Conservation (phyloP, 1,139 yeast genomes). For the Tardiomyces digboiensis region DNA sequence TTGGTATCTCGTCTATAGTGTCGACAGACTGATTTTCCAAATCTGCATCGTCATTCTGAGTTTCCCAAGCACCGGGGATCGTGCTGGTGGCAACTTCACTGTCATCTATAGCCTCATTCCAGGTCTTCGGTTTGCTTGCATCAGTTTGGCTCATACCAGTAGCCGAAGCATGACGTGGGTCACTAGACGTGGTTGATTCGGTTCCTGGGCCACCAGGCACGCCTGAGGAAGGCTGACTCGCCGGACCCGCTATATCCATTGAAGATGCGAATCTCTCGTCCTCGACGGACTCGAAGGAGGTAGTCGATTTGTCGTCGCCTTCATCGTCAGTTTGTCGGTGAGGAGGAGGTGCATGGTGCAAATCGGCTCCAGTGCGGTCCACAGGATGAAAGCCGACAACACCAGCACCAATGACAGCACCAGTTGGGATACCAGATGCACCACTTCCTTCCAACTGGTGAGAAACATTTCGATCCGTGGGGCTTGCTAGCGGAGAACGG, state of each 20-base stretch:
- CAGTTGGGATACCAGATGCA: constrained; percentile 4
- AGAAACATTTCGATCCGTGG: no score
- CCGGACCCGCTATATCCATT: constrained; percentile 3
- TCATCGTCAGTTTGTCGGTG: background rate
- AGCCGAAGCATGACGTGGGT: no score
- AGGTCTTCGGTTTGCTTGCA: constrained; percentile 2
- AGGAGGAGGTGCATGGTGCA: background rate
- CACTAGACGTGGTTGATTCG: no score
- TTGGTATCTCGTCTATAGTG: background rate
- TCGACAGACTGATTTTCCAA: background rate
- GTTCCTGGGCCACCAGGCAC: no score
- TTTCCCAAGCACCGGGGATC: constrained; percentile 12
- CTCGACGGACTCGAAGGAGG: background rate
- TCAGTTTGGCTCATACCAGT: no score
- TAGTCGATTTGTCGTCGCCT: background rate
- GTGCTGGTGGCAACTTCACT: constrained; percentile 11
- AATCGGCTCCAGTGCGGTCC: background rate
- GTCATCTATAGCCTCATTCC: constrained; percentile 1
- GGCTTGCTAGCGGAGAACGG: no score
- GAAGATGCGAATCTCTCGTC: constrained; percentile 11
- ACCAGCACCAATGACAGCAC: constrained; percentile 7
- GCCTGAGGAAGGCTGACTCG: no score
- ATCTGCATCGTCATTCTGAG: constrained; percentile 1
- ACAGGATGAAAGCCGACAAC: constrained; percentile 2
- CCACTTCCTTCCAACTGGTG: no score